Conservation (phyloP, 106 monocot genomes). For the Acanthochlamys bracteata region DNA sequence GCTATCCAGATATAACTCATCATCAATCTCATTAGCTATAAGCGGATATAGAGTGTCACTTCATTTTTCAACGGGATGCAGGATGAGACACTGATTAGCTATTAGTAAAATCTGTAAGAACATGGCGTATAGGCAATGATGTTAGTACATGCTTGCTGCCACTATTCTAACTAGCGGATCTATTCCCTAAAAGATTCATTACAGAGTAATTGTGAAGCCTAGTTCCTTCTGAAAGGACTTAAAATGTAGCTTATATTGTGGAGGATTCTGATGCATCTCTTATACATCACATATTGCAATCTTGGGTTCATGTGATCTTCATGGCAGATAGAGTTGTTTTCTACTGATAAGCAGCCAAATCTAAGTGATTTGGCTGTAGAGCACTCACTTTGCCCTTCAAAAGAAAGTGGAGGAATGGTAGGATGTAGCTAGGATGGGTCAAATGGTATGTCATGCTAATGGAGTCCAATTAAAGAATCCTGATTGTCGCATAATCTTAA, state of each 20-base stretch:
- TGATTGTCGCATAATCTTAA: not conserved
- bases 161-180: no score
- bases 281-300: not conserved
- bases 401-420: constrained; percentile 93
- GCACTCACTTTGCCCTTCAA: constrained; percentile 85
- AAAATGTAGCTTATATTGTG: no score
- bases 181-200: no score
- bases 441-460: constrained; percentile 53
- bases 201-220: no score
- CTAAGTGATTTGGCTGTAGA: constrained; percentile 91
- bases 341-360: constrained; percentile 14
- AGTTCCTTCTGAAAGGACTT: no score
- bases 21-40: not conserved
- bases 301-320: not conserved
- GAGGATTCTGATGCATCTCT: no score
- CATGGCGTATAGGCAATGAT: no score
- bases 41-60: not conserved
- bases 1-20: not conserved
- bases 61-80: no score
- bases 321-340: not conserved
- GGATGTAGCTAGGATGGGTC: constrained; percentile 89
- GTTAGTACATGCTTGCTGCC: no score
- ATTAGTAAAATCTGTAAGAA: no score
- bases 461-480: not conserved
- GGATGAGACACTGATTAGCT: no score